These are phyloP conservation scores for Danielia reshetovae DNA, from an alignment of 805 yeast species.

Conservation along the genomic window DNA sequence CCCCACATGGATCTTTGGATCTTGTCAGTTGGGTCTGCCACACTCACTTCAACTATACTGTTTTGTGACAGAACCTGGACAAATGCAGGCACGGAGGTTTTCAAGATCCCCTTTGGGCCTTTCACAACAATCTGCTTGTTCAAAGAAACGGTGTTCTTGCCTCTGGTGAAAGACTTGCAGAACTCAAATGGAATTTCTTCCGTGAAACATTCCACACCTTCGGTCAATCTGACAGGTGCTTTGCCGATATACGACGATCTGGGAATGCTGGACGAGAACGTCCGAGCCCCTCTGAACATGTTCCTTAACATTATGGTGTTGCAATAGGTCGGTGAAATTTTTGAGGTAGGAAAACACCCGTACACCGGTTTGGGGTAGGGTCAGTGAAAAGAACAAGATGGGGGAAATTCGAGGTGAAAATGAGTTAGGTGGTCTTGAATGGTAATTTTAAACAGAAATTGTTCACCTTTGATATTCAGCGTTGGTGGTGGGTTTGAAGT, in stretches of 20 bases:
- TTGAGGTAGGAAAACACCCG: neutral
- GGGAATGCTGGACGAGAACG: constrained; percentile 9
- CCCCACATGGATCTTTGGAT: constrained; percentile 94
- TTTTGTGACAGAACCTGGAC: constrained; percentile 41
- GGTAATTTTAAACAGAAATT: no score
- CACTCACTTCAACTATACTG: constrained; percentile 47
- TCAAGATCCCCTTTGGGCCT: constrained; percentile 77
- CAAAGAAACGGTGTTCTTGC: constrained; percentile 54
- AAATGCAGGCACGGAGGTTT: constrained; percentile 69
- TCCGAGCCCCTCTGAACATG: constrained; percentile 15
- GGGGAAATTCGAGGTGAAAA: no score
- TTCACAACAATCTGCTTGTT: constrained; percentile 55
- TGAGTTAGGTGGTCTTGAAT: no score
- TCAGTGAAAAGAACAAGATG: no score
- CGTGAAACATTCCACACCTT: constrained; percentile 51
- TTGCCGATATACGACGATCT: constrained; percentile 70
- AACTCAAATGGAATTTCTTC: constrained; percentile 46
- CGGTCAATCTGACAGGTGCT: constrained; percentile 65
- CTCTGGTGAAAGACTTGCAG: constrained; percentile 63
- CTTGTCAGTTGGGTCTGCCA: constrained; percentile 53
- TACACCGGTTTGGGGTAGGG: no score
- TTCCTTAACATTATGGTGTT: constrained; percentile 11
- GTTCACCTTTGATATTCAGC: no score
- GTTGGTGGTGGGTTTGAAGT: no score
- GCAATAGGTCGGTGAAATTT: neutral